Percentiles rank a stretch among this genome's conserved stretches.
These are phyloP conservation scores for Cicer arietinum DNA, from an alignment of 306 rosid species.

Conservation along the genomic window DNA sequence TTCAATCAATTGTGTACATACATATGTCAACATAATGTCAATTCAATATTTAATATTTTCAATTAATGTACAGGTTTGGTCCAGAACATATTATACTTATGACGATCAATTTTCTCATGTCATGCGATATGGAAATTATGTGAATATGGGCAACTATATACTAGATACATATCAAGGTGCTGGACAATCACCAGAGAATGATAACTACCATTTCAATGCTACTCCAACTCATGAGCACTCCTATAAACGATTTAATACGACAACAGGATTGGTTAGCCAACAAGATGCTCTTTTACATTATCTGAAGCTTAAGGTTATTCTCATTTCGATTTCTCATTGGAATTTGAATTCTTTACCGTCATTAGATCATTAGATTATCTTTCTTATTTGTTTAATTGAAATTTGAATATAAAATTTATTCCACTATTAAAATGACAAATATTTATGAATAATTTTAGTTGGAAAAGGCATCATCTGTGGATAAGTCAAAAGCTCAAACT, in stretches of 20 bases:
- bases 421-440: not conserved
- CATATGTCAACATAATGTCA: too few species aligned
- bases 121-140: not conserved
- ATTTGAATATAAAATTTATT: not conserved
- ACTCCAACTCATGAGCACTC: too few species aligned
- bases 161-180: not conserved
- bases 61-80: not conserved
- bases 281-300: not conserved
- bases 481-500: conserved; percentile 51
- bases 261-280: not conserved
- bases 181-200: not conserved
- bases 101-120: not conserved
- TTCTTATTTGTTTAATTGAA: too few species aligned
- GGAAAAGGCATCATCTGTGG: conserved; percentile 44
- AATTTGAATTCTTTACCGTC: not conserved
- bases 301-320: not conserved
- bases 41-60: not conserved
- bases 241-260: not conserved
- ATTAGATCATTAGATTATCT: too few species aligned
- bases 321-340: not conserved
- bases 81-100: not conserved
- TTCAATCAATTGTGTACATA: too few species aligned
- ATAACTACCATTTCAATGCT: not conserved
- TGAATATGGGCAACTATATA: not conserved
- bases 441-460: conserved; percentile 43